phyloP scores from a whole-genome alignment of 179 eudicot species.

The Amaranthus tricolor region DNA sequence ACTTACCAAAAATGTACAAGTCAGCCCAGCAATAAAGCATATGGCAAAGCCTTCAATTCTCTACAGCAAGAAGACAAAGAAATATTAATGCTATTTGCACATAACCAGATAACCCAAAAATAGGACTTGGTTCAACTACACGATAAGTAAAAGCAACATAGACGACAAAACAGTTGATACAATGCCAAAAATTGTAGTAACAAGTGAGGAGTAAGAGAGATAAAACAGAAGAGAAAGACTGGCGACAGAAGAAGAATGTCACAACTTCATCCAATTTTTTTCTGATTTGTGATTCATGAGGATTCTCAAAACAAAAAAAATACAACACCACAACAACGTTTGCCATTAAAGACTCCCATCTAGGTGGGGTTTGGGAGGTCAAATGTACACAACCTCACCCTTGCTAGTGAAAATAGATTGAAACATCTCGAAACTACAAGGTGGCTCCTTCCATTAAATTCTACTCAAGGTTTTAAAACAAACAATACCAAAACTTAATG shows the following conservation, averaged over 20 bases:
- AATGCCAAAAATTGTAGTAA: neutral
- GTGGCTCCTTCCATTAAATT: too few species aligned
- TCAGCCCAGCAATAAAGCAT: constrained; percentile 82
- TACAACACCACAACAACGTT: too few species aligned
- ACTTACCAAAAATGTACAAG: constrained; percentile 92
- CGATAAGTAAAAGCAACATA: neutral
- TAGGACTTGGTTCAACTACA: neutral
- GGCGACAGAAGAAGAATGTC: neutral
- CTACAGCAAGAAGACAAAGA: constrained; percentile 38
- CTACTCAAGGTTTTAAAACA: too few species aligned
- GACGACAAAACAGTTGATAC: neutral
- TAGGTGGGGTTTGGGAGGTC: too few species aligned
- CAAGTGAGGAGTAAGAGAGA: neutral
- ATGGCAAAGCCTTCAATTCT: constrained; percentile 84
- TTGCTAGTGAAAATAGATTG: too few species aligned
- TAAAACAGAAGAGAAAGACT: neutral
- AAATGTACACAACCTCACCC: too few species aligned
- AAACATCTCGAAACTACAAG: too few species aligned
- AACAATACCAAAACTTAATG: too few species aligned
- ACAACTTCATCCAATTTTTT: neutral
- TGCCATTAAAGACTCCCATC: too few species aligned
- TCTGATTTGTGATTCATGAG: neutral
- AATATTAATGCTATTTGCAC: neutral
- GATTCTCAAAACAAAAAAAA: neutral
- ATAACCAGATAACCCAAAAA: neutral